Evolutionary conservation across 2,329 filamentous ascomycete species (phyloP), one percentile per base, ranked within the genome.

Genomic region (Paecilomyces formosus): DNA sequence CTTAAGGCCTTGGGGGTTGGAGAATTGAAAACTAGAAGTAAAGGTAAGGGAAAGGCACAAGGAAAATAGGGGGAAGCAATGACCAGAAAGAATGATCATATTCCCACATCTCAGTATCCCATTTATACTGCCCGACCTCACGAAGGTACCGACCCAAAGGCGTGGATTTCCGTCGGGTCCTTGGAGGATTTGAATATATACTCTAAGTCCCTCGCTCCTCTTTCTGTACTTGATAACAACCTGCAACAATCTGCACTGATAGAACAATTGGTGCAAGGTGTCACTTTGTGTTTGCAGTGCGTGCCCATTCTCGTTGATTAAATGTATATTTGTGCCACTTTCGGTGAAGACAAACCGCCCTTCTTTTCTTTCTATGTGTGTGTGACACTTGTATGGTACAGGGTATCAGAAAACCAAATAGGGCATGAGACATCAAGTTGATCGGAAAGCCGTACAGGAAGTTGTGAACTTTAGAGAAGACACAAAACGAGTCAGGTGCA

Each of bases 1-100:
- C 61, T 78, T 60, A 78, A 76, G 61, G 67, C 70, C 35, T 64
- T 78, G 52, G 76, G 76, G 4, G 73, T 76, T 56, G 67, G 69
- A 51, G 76, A 77, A 57, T 66, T 75, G 60, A 76, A 77, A 57
- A 74, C 72, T 3, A 69, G 74, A 31, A 72, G 71, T 2, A 70
- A 72, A 58, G 66, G 66, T 30, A 70, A 72, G 60, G 69, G 68
- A 30, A 74, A 71, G 60, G 71, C 66, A n/a, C 63, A 70, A 54
- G 68, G 68, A 58, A 64, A 64, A 56, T 55, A 31, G 24, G 61
- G 61, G 45, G 45, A 57, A 56, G 30, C 30, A 8, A 31, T 9
- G 30, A 9, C 11, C 30, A 31, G 11, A 9, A 24, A 30, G 9
- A 26, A 57, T 12, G 30, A 28, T 49, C 13, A 21, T 13, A 31